These are phyloP conservation scores for Poa pratensis DNA, from an alignment of 176 grass and related monocot species.

Conservation along the genomic window DNA sequence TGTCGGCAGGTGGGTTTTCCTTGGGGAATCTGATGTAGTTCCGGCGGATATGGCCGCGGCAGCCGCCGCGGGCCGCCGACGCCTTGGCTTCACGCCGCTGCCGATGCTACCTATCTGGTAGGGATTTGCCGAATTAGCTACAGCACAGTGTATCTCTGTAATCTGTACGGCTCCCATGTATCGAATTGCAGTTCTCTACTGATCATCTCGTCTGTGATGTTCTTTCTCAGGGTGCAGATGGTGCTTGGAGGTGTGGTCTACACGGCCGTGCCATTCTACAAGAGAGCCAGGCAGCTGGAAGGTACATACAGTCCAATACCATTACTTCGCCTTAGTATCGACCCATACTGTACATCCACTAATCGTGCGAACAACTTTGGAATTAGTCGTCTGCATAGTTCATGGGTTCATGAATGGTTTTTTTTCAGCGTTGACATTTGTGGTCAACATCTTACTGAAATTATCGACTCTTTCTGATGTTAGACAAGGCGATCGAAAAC, in stretches of 20 bases:
- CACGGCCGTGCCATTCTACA: slow-evolving; percentile 62
- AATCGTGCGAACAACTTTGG: background rate
- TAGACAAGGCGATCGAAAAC: slow-evolving; percentile 57
- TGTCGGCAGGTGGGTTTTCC: slow-evolving; percentile 50
- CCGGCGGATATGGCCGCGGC: slow-evolving; percentile 40
- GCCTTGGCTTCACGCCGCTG: slow-evolving; percentile 47
- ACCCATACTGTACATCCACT: background rate
- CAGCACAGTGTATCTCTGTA: background rate
- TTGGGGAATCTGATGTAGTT: slow-evolving; percentile 48
- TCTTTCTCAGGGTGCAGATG: slow-evolving; percentile 52
- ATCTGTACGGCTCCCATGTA: background rate
- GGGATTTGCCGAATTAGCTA: background rate
- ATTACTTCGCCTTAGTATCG: background rate
- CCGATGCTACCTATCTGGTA: slow-evolving; percentile 58
- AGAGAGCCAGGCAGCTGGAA: slow-evolving; percentile 49
- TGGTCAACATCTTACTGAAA: background rate
- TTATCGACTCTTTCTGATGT: slow-evolving; percentile 17
- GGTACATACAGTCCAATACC: slow-evolving; percentile 33
- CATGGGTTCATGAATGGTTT: background rate
- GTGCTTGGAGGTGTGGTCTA: slow-evolving; percentile 52
- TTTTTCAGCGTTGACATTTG: background rate
- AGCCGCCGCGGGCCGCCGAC: background rate
- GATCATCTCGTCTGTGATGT: background rate
- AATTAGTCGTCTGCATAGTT: background rate
- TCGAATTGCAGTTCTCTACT: background rate